Evolutionary conservation across 345 rosid genomes (phyloP).

Genomic region (Noccaea bulbosa): DNA sequence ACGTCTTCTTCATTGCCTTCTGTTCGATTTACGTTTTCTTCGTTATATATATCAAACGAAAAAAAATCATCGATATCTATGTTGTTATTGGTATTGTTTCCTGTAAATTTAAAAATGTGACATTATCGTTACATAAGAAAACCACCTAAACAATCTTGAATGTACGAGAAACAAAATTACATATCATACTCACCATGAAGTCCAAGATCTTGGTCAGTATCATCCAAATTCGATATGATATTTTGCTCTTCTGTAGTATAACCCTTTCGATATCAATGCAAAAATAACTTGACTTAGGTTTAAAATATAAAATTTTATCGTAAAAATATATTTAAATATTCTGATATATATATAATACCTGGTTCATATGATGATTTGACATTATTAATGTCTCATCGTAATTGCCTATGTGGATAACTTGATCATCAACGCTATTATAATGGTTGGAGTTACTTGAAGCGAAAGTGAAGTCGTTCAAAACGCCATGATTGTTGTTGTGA

Average conservation of each 20-base stretch:
- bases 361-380: conserved; percentile 63
- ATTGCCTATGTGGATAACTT: conserved; percentile 53
- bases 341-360: conserved; percentile 47
- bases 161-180: neutral
- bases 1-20: conserved; percentile 47
- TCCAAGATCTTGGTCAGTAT: conserved; percentile 44
- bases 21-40: conserved; percentile 36
- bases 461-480: conserved; percentile 59
- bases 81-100: conserved; percentile 35
- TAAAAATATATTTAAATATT: neutral
- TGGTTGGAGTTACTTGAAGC: conserved; percentile 45
- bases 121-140: neutral
- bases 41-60: conserved; percentile 63
- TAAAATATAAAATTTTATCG: neutral
- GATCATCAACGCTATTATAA: conserved; percentile 35
- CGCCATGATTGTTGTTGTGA: conserved; percentile 48
- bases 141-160: neutral
- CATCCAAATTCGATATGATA: conserved; percentile 55
- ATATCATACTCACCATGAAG: conserved; percentile 52
- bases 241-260: conserved; percentile 58
- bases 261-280: conserved; percentile 32
- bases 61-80: conserved; percentile 57
- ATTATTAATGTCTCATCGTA: conserved; percentile 53
- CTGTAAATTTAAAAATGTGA: conserved; percentile 38
- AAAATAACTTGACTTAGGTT: neutral